Evolutionary conservation across 495 filamentous ascomycete species (phyloP), one percentile per base, ranked within the genome.

Genomic region (Talaromyces ruber): DNA sequence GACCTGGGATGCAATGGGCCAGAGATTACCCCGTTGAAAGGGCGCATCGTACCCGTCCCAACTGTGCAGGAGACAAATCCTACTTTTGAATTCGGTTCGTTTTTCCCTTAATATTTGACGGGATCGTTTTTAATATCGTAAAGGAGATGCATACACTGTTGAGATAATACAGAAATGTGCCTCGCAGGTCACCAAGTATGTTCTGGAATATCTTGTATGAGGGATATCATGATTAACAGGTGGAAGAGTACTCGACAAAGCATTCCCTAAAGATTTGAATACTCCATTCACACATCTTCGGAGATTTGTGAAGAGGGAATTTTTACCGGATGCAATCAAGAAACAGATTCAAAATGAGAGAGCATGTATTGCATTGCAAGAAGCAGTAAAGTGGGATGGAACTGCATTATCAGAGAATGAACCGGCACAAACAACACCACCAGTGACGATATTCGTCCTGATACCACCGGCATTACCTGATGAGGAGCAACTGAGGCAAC

Each of bases 251-350:
- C 68, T 82, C 30, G 78, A 82, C 60, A 52, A 67, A 14, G 65
- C 72, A 56, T 76, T 86, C 52, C 83, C 82, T 32, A 81, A 82
- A 66, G 75, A 84, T 66, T 72, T 79, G n/a, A 76, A 79, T 66
- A 79, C 82, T 59, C 82, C 87, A 63, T 76, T 92, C 32, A 81
- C 83, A 68, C 94, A 98, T 71, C 82, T 98, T 21, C 86, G 91
- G 51, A 85, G 92, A 57, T 90, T 94, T 62, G 86, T 86, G 51
- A 93, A 91, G 70, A 82, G 78, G 28, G 79, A 81, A 39, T 86
- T 85, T 64, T 77, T 97, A 5, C 89, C 92, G 1, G 50, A 68
- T 5, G 66, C 73, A 21, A 65, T 88, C 6, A 70, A 65, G 54
- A 68, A 66, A 30, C 56, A 61, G 32, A 67, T 79, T 59, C n/a